Percentiles rank a stretch among this genome's conserved stretches.
Conservation (phyloP, 2,329 filamentous ascomycete genomes). For the Phyllosticta citriasiana region DNA sequence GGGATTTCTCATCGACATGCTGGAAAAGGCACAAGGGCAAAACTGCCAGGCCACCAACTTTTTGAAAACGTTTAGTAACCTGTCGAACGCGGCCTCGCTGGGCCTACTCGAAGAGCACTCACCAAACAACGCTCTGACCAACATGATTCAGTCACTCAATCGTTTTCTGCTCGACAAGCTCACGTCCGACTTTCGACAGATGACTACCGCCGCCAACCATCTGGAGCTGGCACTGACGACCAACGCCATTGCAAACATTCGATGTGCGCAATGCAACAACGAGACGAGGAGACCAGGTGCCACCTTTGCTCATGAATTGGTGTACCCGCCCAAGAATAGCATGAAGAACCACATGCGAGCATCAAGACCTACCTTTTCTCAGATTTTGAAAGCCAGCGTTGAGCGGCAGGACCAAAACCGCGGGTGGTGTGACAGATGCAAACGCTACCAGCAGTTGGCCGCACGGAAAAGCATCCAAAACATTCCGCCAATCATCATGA, state of each 20-base stretch:
- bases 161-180: conserved; percentile 80
- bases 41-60: conserved; percentile 96
- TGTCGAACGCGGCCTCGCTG: conserved; percentile 64
- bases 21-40: conserved; percentile 86
- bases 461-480: conserved; percentile 76
- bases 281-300: conserved; percentile 73
- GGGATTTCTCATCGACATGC: conserved; percentile 94
- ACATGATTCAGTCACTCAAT: conserved; percentile 77
- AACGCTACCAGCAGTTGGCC: conserved; percentile 78
- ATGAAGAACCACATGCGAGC: conserved; percentile 46
- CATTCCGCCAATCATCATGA: conserved; percentile 74
- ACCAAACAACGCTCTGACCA: conserved; percentile 60
- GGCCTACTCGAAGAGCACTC: conserved; percentile 78
- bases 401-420: conserved; percentile 81
- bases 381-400: conserved; percentile 84
- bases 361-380: conserved; percentile 59
- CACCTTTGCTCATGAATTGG: conserved; percentile 74
- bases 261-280: conserved; percentile 77
- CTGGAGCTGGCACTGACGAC: conserved; percentile 70
- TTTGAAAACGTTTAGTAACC: conserved; percentile 76
- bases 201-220: conserved; percentile 44
- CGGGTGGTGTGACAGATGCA: conserved; percentile 88
- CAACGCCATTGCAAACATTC: conserved; percentile 60
- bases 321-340: conserved; percentile 59
- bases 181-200: conserved; percentile 61